These are phyloP conservation scores for Pythium chondricola DNA, from an alignment of 352 stramenopile genomes.

Conservation along the genomic window DNA sequence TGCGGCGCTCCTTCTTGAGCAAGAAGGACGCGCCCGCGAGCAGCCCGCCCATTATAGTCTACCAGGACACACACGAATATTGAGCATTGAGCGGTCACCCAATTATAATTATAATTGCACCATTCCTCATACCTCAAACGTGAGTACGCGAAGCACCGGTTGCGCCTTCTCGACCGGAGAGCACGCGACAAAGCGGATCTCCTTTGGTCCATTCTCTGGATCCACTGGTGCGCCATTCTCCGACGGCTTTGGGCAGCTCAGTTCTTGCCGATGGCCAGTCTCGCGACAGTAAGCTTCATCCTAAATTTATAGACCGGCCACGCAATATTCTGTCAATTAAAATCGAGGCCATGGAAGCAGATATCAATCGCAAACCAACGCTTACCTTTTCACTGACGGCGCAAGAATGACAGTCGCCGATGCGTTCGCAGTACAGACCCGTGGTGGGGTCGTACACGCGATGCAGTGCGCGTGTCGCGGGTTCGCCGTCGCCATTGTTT, in stretches of 20 bases:
- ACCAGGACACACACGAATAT: background rate
- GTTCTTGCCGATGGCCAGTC: slow-evolving; percentile 61
- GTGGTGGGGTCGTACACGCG: slow-evolving; percentile 60
- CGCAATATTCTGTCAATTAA: no score
- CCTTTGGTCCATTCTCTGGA: slow-evolving; percentile 6
- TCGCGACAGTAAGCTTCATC: slow-evolving; percentile 63
- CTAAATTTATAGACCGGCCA: no score
- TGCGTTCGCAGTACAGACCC: slow-evolving; percentile 46
- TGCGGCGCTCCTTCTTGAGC: slow-evolving; percentile 55
- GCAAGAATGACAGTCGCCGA: slow-evolving; percentile 52
- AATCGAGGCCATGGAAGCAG: no score
- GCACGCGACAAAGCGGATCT: slow-evolving; percentile 56
- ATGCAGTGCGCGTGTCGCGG: slow-evolving; percentile 23
- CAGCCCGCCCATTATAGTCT: slow-evolving; percentile 49
- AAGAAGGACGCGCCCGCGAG: slow-evolving; percentile 39
- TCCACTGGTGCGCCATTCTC: slow-evolving; percentile 16
- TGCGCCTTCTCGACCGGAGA: slow-evolving; percentile 29
- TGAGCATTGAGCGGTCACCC: background rate
- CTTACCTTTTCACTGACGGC: slow-evolving; percentile 39
- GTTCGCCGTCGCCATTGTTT: slow-evolving; percentile 14
- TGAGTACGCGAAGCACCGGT: slow-evolving; percentile 39
- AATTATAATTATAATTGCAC: background rate
- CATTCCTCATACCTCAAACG: slow-evolving; percentile 56
- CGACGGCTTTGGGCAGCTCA: slow-evolving; percentile 36
- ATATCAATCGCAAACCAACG: no score